Conservation (phyloP, 2,329 filamentous ascomycete species). For the Lasiodiplodia hormozganensis region DNA sequence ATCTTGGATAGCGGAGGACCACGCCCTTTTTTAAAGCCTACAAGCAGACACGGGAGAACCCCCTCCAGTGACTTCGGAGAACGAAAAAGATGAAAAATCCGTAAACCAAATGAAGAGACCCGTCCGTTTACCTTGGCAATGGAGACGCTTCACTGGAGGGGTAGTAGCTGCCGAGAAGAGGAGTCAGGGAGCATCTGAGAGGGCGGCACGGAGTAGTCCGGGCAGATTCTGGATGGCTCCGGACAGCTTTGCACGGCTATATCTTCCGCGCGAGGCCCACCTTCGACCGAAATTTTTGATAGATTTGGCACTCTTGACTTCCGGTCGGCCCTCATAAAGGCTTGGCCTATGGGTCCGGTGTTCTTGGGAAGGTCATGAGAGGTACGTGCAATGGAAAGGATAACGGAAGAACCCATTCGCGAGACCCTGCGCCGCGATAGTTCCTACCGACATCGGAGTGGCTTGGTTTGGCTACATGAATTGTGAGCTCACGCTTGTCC, state of each 20-base stretch:
- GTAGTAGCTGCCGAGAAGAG: background rate
- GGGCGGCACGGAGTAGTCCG: slow-evolving; percentile 3
- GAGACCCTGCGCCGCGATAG: background rate
- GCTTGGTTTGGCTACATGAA: too few species aligned
- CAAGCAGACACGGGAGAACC: background rate
- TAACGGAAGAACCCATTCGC: background rate
- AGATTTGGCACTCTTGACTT: background rate
- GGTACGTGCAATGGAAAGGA: background rate
- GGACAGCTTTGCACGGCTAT: background rate
- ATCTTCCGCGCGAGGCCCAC: slow-evolving; percentile 4
- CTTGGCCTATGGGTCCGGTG: background rate
- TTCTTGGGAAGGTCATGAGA: background rate
- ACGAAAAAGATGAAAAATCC: background rate
- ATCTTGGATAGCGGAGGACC: background rate
- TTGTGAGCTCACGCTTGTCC: background rate
- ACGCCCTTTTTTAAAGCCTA: background rate
- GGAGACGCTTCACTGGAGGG: background rate
- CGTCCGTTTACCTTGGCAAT: background rate
- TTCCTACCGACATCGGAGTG: background rate
- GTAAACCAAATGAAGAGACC: background rate
- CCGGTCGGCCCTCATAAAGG: background rate
- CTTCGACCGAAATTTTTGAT: background rate
- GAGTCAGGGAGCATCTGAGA: background rate
- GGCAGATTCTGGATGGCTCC: background rate
- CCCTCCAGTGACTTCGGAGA: background rate